These are phyloP conservation scores for Pseudocercospora vitis DNA, from an alignment of 2,329 filamentous ascomycete genomes.

Conservation along the genomic window DNA sequence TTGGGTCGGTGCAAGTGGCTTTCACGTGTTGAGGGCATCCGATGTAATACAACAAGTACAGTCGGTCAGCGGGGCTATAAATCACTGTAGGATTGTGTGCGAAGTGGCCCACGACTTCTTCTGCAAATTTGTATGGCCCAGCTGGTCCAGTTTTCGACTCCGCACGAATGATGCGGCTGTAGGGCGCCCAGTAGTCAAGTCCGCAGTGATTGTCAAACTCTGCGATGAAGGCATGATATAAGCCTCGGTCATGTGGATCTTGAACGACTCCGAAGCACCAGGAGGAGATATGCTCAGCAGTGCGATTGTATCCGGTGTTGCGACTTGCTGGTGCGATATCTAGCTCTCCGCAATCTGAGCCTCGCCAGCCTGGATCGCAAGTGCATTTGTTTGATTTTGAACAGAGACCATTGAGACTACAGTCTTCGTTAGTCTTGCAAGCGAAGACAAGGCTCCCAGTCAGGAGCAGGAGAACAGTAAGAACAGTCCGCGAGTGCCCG, in stretches of 20 bases:
- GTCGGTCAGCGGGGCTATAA: not conserved
- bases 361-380: slow-evolving; percentile 5
- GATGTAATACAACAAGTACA: slow-evolving; percentile 6
- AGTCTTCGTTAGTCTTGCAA: slow-evolving; percentile 7
- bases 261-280: slow-evolving; percentile 1
- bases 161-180: slow-evolving; percentile 6
- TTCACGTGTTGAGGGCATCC: slow-evolving; percentile 8
- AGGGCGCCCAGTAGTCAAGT: slow-evolving; percentile 8
- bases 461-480: not conserved
- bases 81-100: slow-evolving; percentile 9
- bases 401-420: slow-evolving; percentile 7
- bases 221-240: slow-evolving; percentile 5
- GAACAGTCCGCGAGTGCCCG: not conserved
- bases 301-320: slow-evolving; percentile 4
- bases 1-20: slow-evolving; percentile 2
- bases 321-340: slow-evolving; percentile 1
- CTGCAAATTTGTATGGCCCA: not conserved
- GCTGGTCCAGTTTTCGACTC: slow-evolving; percentile 2
- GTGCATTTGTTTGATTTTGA: not conserved
- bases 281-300: slow-evolving; percentile 2
- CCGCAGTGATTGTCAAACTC: slow-evolving; percentile 9
- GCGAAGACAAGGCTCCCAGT: not conserved
- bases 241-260: slow-evolving; percentile 1
- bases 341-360: slow-evolving; percentile 3
- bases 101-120: slow-evolving; percentile 8